Evolutionary conservation across 2,329 filamentous ascomycete species (phyloP), one percentile per base, ranked within the genome.

Genomic region (Apiospora saccharicola): DNA sequence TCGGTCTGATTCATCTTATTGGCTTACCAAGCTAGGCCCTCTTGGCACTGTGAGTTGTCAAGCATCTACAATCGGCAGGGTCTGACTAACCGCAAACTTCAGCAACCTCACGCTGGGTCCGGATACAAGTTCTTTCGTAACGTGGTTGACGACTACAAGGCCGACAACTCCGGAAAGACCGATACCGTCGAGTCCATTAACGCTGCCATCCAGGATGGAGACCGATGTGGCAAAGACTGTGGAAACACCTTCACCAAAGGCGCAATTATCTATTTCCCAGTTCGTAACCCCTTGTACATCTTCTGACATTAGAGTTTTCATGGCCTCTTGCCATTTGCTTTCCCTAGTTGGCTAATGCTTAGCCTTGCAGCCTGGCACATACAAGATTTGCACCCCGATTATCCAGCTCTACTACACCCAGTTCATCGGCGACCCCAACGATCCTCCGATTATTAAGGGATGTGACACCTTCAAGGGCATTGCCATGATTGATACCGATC

Each of bases 371-470:
- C 24, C 72, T 1, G 75, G 75, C 7, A 73, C 72, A 8, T 76
- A 76, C 46, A 70, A 72, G 16, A 68, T 76, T 16, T 73, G 57
- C 16, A 34, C 26, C 2, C 53, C 75, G 4, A 71, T 76, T 12
- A 68, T 71, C 12, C 41, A 53, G 44, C 67, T 43, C 37, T 75
- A 70, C 57, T 43, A 57, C 7, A 76, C 92, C 68, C 91, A 94
- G 82, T 51, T 72, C 43, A 49, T 72, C 30, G 71, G 71, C 10
- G 69, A 72, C 22, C 88, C 90, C 13, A 80, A 86, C 73, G 83
- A 87, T 75, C 79, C 88, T 43, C 91, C 92, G 1, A 87, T 87
- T 0, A 85, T 93, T 78, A 91, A 91, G 79, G 90, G 87, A 4
- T 79, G 85, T 0, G 76, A 86, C 13, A 83, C 84, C 41, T 94